These are phyloP conservation scores for Cladosporium sp. DNA, from an alignment of 2,329 filamentous ascomycete genomes.

Conservation along the genomic window DNA sequence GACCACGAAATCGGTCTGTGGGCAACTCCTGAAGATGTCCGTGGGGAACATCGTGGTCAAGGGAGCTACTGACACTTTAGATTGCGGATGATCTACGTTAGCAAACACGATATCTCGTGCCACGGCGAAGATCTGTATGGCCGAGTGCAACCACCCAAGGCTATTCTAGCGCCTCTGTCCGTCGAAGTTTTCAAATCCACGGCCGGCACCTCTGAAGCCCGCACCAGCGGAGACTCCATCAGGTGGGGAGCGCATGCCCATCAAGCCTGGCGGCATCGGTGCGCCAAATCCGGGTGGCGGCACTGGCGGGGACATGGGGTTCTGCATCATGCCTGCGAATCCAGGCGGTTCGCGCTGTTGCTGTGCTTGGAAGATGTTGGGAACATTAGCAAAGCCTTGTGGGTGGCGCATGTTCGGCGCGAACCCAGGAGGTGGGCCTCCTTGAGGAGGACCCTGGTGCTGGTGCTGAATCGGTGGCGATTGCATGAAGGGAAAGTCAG, in stretches of 20 bases:
- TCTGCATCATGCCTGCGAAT: slow-evolving; percentile 13
- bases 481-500: slow-evolving; percentile 19
- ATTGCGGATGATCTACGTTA: too few relatives aligned
- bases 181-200: slow-evolving; percentile 5
- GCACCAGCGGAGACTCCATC: slow-evolving; percentile 1
- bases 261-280: slow-evolving; percentile 11
- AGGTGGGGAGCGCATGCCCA: slow-evolving; percentile 12
- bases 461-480: slow-evolving; percentile 8
- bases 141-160: background rate
- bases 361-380: slow-evolving; percentile 10
- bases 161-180: slow-evolving; percentile 12
- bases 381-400: slow-evolving; percentile 8
- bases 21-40: background rate
- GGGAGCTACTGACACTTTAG: background rate
- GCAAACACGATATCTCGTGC: background rate
- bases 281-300: slow-evolving; percentile 10
- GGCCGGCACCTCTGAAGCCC: slow-evolving; percentile 5
- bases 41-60: background rate
- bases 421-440: slow-evolving; percentile 12
- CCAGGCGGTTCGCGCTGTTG: slow-evolving; percentile 12
- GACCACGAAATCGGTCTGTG: slow-evolving; percentile 1
- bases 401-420: slow-evolving; percentile 11
- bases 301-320: slow-evolving; percentile 7
- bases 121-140: background rate
- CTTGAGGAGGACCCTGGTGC: background rate